Evolutionary conservation across 306 rosid species (phyloP), one percentile per base, ranked within the genome.

Genomic region (Prunus armeniaca): DNA sequence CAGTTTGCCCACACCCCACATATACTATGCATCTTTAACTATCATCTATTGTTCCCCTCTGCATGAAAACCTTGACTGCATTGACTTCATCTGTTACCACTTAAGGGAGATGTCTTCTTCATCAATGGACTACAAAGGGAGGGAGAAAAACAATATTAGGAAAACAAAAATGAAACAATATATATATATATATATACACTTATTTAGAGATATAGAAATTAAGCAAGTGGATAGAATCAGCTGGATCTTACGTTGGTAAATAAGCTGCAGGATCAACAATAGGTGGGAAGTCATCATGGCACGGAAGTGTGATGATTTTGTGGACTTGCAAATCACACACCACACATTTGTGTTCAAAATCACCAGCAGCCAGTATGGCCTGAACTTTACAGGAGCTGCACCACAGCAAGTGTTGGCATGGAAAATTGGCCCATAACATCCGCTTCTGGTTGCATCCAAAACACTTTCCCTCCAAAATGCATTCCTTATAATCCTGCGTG

Each of bases 391-490:
- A 85, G 30, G 76, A 77, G 13, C 34, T 27, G 79, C 88, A 85
- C 88, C 88, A 85, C 66, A 85, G 54, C 62, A 67, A 66, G 79
- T 85, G 86, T 76, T 57, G 52, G 74, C 88, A 82, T 3, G 88
- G 88, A 46, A 81, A 54, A 73, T 85, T 85, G 55, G 79, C 84
- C 88, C 86, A 85, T 22, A 54, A 12, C 76, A 79, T 73, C 77
- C 71, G 45, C 24, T 19, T 64, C 74, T 61, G 45, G 22, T 71
- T 81, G 76, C 88, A 85, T 2, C 34, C 81, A 45, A 85, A 85
- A 62, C 88, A 85, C 57, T 25, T 75, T 38, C 82, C 81, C 20
- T 2, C 73, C 13, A 10, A 30, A n/a, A 85, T 15, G 80, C 75
- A 30, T 27, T 52, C 69, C 20, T 62, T 64, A 28, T 85, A 85